Evolutionary conservation across 2,329 filamentous ascomycete genomes (phyloP), one percentile per base, ranked within the genome.

Genomic region (Coleophoma cylindrospora): DNA sequence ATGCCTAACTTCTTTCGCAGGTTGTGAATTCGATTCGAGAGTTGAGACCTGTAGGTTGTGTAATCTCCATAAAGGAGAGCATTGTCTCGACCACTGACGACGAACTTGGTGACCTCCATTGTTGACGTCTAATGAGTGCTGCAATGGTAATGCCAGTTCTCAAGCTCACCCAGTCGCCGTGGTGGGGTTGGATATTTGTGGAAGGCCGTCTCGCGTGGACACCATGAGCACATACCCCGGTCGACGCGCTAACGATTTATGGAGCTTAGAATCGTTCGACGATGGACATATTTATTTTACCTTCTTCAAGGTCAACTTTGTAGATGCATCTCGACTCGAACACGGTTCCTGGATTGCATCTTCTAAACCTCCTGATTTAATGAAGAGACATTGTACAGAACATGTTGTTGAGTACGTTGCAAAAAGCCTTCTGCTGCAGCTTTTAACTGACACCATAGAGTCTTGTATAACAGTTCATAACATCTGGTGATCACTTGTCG

Each of bases 91-190:
- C 87, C 84, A 48, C 84, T 82, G 64, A 91, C 80, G 59, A 97
- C 75, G 57, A 89, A 91, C 59, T 82, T 82, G 50, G 94, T 97
- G 69, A 97, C 89, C 57, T 96, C 89, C 92, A 97, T 96, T 38
- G 27, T 27, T 27, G 27, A 27, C 27, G 27, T 27, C 27, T 27
- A 27, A 27, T 27, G 27, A 10, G 27, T 10, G 9, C 27, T 27
- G 27, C 27, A 27, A 27, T 27, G 27, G 44, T 40, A 21, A 15
- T 45, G 32, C 34, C 27, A 27, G 32, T 14, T 33, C 15, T 12
- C 15, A 14, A 40, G 34, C 17, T 49, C 27, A 22, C 13, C 38
- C 15, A 19, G 14, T 37, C n/a, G 27, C 37, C 27, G 21, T 51
- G 45, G 50, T 51, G 50, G 50, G 50, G 45, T 51, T 21, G 36